Percentiles rank a stretch among this genome's conserved stretches.
Evolutionary conservation across 2,329 filamentous ascomycete species (phyloP).

Genomic region (Botrytis aclada): DNA sequence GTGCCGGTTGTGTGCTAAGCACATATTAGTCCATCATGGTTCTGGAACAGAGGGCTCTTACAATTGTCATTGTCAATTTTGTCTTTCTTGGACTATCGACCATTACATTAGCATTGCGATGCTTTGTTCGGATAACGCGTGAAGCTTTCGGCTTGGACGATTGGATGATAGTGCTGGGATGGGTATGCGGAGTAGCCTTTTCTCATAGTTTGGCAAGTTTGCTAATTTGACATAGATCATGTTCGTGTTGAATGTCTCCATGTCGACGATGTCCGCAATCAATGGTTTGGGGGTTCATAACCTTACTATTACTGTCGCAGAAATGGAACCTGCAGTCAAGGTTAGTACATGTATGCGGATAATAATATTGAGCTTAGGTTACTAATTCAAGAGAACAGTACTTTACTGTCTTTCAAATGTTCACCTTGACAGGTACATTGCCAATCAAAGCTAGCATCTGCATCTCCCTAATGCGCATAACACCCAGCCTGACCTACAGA

Average conservation of each 20-base stretch:
- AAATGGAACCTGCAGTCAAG: slow-evolving; percentile 14
- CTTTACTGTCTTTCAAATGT: slow-evolving; percentile 7
- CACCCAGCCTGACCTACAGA: slow-evolving; percentile 10
- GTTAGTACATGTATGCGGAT: not conserved
- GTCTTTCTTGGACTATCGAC: slow-evolving; percentile 6
- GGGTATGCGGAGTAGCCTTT: not conserved
- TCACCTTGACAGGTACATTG: slow-evolving; percentile 15
- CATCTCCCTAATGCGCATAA: slow-evolving; percentile 12
- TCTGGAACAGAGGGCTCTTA: slow-evolving; percentile 2
- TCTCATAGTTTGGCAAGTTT: not conserved
- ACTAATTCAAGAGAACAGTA: slow-evolving; percentile 1
- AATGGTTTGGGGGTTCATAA: slow-evolving; percentile 12
- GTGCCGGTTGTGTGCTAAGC: not conserved
- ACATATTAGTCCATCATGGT: not conserved
- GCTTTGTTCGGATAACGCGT: not conserved
- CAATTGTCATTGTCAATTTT: slow-evolving; percentile 12
- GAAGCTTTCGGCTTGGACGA: slow-evolving; percentile 6
- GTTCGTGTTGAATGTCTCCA: slow-evolving; percentile 7
- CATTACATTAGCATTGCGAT: not conserved
- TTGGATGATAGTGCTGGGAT: slow-evolving; percentile 12
- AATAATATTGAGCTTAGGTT: not conserved
- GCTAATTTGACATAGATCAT: not conserved
- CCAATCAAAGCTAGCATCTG: slow-evolving; percentile 15
- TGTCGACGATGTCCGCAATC: slow-evolving; percentile 3
- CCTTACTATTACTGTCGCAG: not conserved